Base-by-base conservation (phyloP, 2,329 filamentous ascomycete species). In the Pseudomassariella vexata region DNA sequence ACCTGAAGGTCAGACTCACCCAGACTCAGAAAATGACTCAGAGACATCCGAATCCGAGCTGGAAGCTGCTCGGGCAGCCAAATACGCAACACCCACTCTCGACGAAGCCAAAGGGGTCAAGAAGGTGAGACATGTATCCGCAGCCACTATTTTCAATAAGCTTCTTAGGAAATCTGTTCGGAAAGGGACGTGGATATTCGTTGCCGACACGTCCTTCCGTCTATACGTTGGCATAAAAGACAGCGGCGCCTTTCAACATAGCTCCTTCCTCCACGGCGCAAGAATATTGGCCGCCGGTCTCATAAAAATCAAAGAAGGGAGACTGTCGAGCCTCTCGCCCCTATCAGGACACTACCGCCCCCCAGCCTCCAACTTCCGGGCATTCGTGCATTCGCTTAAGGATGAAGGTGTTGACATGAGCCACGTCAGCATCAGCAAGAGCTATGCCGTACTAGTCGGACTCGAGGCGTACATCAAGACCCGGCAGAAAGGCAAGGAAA, bases 121-220 rank as follows among this genome's bases (percentile, higher is more conserved):
- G 39, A 68, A 65, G 42, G 53, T 70, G 10, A 75, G 72, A 28
- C 77, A 87, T 48, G 66, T 88, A 3, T 84, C 76, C 5, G 76
- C 82, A 2, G 76, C 81, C 1, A 80, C 82, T 1, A 70, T 94
- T 4, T 74, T 90, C 53, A 86, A 92, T 55, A 82, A 84, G 41
- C 66, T 94, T 5, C 68, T 92, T 11, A 76, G 85, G 38, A 82
- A 85, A 42, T 80, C 83, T 0, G 83, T 88, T 23, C 84, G 80
- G 56, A 87, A 87, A 41, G 89, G 90, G 49, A 92, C 85, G 5
- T 95, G 89, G 89, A 94, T 95, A 42, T 95, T 94, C 48, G 88
- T 89, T 6, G 82, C 84, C 16, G 88, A 95, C 57, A 90, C 85
- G 1, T 82, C 76, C 1, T 92, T 89, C 55, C 77, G 85, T 1